These are phyloP conservation scores for Apiotrichum brassicae DNA, from an alignment of 1,284 basidiomycete species.

Conservation along the genomic window DNA sequence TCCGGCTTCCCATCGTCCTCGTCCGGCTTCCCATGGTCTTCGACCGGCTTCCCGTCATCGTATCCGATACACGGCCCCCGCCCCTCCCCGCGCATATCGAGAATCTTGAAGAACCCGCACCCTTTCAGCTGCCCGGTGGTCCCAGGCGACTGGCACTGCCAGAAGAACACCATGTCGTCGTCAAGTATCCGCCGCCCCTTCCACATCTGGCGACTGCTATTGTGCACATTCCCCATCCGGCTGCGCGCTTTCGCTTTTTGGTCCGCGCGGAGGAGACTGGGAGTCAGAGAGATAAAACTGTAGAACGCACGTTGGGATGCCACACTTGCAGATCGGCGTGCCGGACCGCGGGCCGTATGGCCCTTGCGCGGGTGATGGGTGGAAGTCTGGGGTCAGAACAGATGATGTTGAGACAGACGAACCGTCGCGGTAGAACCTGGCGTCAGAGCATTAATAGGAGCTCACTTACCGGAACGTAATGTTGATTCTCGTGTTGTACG, in stretches of 20 bases:
- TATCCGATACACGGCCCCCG: constrained; percentile 48
- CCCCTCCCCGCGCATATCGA: constrained; percentile 69
- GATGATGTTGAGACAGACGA: background rate
- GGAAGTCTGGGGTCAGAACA: constrained; percentile 62
- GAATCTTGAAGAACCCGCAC: constrained; percentile 70
- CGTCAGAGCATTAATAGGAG: background rate
- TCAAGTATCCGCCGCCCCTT: constrained; percentile 17
- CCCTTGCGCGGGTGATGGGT: constrained; percentile 48
- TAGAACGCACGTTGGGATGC: constrained; percentile 56
- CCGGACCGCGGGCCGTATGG: constrained; percentile 30
- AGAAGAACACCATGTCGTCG: constrained; percentile 63
- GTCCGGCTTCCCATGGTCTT: background rate
- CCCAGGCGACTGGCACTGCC: constrained; percentile 74
- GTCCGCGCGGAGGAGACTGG: constrained; percentile 45
- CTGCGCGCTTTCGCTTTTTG: constrained; percentile 45
- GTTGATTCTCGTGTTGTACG: constrained; percentile 71
- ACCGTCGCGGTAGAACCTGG: constrained; percentile 37
- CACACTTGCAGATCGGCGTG: constrained; percentile 64
- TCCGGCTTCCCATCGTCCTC: background rate
- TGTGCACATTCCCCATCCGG: constrained; percentile 2
- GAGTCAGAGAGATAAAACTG: background rate
- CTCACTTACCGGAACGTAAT: constrained; percentile 63
- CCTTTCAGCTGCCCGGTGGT: constrained; percentile 73
- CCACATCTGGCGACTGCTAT: background rate
- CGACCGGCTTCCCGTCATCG: background rate